Conservation (phyloP, 2,329 filamentous ascomycete genomes). For the Aureobasidium sp. region DNA sequence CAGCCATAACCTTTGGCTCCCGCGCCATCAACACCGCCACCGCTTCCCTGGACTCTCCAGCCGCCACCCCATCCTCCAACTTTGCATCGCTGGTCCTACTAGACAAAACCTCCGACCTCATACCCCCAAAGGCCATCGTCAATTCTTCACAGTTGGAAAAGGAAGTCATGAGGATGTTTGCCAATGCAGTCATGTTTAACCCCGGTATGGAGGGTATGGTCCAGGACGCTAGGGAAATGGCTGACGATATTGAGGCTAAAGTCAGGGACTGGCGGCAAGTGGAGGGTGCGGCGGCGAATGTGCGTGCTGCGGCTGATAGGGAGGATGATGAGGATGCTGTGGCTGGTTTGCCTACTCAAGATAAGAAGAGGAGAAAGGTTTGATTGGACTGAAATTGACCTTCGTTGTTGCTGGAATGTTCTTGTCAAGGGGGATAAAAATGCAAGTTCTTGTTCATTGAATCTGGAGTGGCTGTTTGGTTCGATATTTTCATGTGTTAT, state of each 20-base stretch:
- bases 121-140: constrained; percentile 83
- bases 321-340: not conserved
- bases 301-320: not conserved
- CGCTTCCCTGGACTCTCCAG: constrained; percentile 46
- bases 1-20: constrained; percentile 41
- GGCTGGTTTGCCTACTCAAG: not conserved
- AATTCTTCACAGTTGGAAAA: constrained; percentile 90
- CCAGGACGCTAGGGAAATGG: constrained; percentile 83
- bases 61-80: constrained; percentile 45
- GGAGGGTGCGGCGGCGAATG: constrained; percentile 10
- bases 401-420: too few species aligned
- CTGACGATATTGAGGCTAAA: constrained; percentile 73
- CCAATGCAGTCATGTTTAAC: constrained; percentile 98
- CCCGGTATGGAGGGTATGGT: constrained; percentile 85
- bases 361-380: constrained; percentile 6
- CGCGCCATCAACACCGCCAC: constrained; percentile 53
- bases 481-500: too few species aligned
- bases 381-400: not conserved
- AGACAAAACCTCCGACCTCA: constrained; percentile 65
- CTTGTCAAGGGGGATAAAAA: too few species aligned
- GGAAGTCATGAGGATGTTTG: constrained; percentile 93
- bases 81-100: constrained; percentile 48
- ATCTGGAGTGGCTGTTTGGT: too few species aligned
- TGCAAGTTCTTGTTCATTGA: too few species aligned
- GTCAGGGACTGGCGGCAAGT: constrained; percentile 60